Evolutionary conservation across 805 yeast genomes (phyloP), one percentile per base, ranked within the genome.

Genomic region (Saturnispora bothae): DNA sequence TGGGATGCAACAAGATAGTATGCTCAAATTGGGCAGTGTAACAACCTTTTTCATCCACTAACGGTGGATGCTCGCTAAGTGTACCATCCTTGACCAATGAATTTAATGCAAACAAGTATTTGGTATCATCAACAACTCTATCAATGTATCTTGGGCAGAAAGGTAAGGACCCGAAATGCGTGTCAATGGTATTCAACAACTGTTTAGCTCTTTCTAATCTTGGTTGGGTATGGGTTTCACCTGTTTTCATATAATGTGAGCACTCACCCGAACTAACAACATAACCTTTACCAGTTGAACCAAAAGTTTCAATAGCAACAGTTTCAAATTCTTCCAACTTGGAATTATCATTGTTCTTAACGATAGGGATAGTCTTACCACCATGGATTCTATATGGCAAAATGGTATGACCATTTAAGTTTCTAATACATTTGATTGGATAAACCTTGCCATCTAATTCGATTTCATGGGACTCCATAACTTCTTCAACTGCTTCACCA

Each of bases 271-370:
- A 80, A 6, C 76, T 65, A 34, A 78, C 64, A 26, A 92, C 97
- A 50, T 78, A 80, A 27, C 97, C 99, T 42, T 81, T 73, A 44
- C 99, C 99, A 2, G 98, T 92, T 31, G 95, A 74, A 10, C 98
- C 98, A 54, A 92, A 92, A 3, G 99, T 92, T 64, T 92, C 99
- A 54, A 92, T 89, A 43, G 99, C 99, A 67, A 84, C 89, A 2
- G 85, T 79, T 60, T 92, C 98, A 46, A 96, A 96, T 65, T 92
- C 99, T 60, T 92, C 99, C 96, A 92, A 89, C 69, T 89, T 89
- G 9, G 97, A 92, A 59, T 73, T 73, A 57, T 92, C 98, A 6
- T 86, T 89, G 52, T 83, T 83, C 52, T 88, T 81, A 26, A 92
- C 95, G 52, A 92, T 92, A 14, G 99, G 99, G 33, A 92, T 97